Percentiles rank a stretch among this genome's conserved stretches.
Evolutionary conservation across 2,329 filamentous ascomycete species (phyloP).

Genomic region (Aureobasidium sp.): DNA sequence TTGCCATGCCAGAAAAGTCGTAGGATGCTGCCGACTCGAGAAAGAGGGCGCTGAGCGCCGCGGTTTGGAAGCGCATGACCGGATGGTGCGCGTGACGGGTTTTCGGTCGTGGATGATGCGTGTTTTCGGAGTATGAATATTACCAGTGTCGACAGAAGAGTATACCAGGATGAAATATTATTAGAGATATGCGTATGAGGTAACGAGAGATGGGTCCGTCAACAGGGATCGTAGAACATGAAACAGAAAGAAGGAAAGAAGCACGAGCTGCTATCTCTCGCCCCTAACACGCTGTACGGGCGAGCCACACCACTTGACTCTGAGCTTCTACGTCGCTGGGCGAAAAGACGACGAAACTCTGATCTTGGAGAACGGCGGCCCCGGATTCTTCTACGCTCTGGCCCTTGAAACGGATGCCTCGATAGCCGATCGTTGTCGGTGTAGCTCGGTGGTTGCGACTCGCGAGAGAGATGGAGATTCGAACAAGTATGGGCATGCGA

Average conservation of each 20-base stretch:
- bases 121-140: background rate
- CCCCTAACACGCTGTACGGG: background rate
- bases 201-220: background rate
- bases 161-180: background rate
- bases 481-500: background rate
- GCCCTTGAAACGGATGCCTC: background rate
- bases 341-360: conserved; percentile 8
- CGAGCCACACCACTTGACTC: conserved; percentile 10
- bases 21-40: conserved; percentile 3
- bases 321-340: conserved; percentile 1
- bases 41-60: conserved; percentile 5
- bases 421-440: background rate
- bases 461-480: background rate
- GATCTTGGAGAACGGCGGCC: conserved; percentile 1
- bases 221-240: background rate
- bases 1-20: background rate
- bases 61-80: background rate
- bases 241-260: conserved; percentile 2
- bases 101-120: background rate
- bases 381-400: conserved; percentile 2
- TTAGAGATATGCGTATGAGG: background rate
- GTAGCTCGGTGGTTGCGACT: background rate
- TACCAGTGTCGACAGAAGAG: background rate
- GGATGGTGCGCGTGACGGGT: background rate
- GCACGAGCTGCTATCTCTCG: background rate